Evolutionary conservation across 2,329 filamentous ascomycete genomes (phyloP).

Genomic region (Pseudocercospora crystallina): DNA sequence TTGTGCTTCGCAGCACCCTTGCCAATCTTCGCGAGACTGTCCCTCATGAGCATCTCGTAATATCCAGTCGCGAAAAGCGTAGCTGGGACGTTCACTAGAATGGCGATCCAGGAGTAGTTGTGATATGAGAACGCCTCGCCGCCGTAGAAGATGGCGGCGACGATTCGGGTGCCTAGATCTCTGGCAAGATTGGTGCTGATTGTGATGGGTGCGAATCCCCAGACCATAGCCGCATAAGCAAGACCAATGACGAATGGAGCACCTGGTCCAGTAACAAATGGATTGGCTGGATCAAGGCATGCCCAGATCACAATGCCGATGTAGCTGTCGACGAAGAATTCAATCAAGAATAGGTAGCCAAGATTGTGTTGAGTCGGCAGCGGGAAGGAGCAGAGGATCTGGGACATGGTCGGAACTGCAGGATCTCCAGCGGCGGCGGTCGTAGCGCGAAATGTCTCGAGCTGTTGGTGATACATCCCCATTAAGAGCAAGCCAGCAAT

Average conservation of each 20-base stretch:
- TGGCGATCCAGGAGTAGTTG: conserved; percentile 53
- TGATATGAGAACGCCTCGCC: conserved; percentile 50
- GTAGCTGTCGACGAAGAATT: conserved; percentile 60
- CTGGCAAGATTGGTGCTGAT: conserved; percentile 59
- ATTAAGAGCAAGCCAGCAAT: conserved; percentile 56
- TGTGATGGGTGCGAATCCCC: conserved; percentile 57
- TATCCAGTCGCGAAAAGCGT: conserved; percentile 56
- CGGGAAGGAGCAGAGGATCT: conserved; percentile 56
- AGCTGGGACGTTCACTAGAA: conserved; percentile 58
- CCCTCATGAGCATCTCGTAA: conserved; percentile 57
- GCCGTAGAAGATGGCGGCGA: conserved; percentile 59
- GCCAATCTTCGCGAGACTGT: conserved; percentile 53
- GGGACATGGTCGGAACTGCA: conserved; percentile 38
- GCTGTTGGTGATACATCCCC: conserved; percentile 57
- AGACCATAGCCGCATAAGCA: conserved; percentile 53
- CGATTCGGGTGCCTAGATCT: conserved; percentile 60
- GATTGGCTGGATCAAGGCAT: conserved; percentile 58
- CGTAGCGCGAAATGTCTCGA: conserved; percentile 43
- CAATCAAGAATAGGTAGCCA: conserved; percentile 58
- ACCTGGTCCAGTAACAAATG: conserved; percentile 51
- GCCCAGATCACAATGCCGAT: conserved; percentile 61
- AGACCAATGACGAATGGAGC: conserved; percentile 58
- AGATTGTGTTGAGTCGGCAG: conserved; percentile 51
- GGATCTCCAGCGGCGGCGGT: conserved; percentile 47
- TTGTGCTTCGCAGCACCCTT: conserved; percentile 53